These are phyloP conservation scores for Warburgia ugandensis DNA, from an alignment of 164 flowering plant species.

Conservation along the genomic window DNA sequence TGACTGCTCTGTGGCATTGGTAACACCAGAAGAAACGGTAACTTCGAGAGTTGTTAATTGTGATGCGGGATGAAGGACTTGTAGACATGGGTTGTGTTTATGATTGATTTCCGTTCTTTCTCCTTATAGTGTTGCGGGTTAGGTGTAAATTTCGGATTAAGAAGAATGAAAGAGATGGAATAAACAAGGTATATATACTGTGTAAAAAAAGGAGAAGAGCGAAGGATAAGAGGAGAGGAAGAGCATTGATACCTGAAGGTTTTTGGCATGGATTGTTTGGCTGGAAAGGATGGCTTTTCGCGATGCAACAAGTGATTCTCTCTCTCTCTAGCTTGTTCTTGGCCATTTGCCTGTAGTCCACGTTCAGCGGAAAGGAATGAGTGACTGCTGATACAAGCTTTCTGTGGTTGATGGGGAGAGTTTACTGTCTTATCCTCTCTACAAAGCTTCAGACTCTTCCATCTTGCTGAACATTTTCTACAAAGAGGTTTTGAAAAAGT, in stretches of 20 bases:
- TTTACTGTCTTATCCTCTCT: too few relatives aligned
- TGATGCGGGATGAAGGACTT: constrained; percentile 16
- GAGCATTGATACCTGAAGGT: background rate
- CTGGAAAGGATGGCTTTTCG: constrained; percentile 23
- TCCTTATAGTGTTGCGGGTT: too few relatives aligned
- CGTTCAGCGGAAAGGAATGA: constrained; percentile 3
- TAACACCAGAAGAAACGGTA: constrained; percentile 70
- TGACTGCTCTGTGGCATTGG: constrained; percentile 50
- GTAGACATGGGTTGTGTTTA: constrained; percentile 25
- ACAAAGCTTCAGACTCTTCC: too few relatives aligned
- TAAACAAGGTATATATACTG: background rate
- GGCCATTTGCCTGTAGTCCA: background rate
- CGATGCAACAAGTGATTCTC: constrained; percentile 23
- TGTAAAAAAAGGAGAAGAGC: background rate
- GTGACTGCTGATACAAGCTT: background rate
- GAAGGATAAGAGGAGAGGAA: background rate
- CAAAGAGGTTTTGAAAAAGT: too few relatives aligned
- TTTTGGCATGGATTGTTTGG: too few relatives aligned
- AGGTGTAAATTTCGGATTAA: too few relatives aligned
- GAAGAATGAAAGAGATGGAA: too few relatives aligned
- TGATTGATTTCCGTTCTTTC: too few relatives aligned
- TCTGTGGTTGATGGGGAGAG: too few relatives aligned
- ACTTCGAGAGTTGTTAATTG: constrained; percentile 14
- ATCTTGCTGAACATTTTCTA: too few relatives aligned
- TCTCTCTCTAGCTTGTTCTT: background rate